Conservation (phyloP, 768 basidiomycete species). For the Hericium coralloides region DNA sequence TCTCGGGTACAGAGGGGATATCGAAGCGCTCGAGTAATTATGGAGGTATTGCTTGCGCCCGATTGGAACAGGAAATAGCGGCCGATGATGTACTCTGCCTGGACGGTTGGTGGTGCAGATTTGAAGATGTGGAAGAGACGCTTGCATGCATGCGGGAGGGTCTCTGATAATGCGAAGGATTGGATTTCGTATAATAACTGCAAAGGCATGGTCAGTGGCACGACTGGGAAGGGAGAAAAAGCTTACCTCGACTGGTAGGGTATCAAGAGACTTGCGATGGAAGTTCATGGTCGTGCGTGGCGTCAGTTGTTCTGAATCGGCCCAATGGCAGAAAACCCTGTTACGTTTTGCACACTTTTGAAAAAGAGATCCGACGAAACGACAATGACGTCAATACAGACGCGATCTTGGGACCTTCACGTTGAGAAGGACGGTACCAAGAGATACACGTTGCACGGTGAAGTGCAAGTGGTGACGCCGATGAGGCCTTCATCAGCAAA, state of each 20-base stretch:
- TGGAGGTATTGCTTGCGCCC: neutral
- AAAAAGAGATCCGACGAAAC: no score
- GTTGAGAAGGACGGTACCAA: no score
- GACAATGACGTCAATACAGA: no score
- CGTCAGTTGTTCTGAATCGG: no score
- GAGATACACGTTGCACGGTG: no score
- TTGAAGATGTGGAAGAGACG: conserved; percentile 46
- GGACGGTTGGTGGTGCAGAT: conserved; percentile 45
- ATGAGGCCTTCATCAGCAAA: no score
- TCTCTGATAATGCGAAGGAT: conserved; percentile 53
- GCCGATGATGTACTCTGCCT: conserved; percentile 56
- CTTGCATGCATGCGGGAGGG: conserved; percentile 51
- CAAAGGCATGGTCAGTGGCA: neutral
- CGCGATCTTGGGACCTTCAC: no score
- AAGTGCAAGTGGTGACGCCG: no score
- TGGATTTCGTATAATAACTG: conserved; percentile 80
- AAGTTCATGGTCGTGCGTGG: neutral
- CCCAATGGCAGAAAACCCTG: no score
- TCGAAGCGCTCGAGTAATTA: conserved; percentile 43
- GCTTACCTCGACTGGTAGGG: neutral
- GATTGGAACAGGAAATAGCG: conserved; percentile 13
- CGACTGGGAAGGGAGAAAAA: no score
- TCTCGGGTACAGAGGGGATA: conserved; percentile 36
- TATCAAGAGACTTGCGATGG: neutral
- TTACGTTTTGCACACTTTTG: no score